phyloP scores from a whole-genome alignment of 164 flowering plant species.

The Kingdonia uniflora region DNA sequence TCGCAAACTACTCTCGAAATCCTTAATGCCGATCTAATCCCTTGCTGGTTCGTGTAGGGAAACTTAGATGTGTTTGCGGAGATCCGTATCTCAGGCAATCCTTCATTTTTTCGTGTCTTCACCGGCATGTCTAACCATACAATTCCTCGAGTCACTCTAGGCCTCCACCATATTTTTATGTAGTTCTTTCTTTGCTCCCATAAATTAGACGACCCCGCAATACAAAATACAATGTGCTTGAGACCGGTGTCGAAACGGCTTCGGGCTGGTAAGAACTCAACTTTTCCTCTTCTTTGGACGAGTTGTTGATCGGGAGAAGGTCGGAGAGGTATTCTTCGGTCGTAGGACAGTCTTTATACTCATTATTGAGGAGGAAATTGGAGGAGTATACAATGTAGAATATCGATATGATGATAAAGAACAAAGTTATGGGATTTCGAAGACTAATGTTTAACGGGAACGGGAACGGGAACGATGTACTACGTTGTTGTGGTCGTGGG shows the following conservation, averaged over 20 bases:
- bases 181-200: slow-evolving; percentile 30
- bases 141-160: slow-evolving; percentile 16
- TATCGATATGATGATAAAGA: slow-evolving; percentile 2
- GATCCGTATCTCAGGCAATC: slow-evolving; percentile 18
- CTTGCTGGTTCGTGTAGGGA: slow-evolving; percentile 20
- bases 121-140: slow-evolving; percentile 25
- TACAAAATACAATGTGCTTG: slow-evolving; percentile 26
- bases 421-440: slow-evolving; percentile 12
- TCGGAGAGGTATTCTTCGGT: too few relatives aligned
- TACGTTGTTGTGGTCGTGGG: too few relatives aligned
- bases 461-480: too few relatives aligned
- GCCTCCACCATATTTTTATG: slow-evolving; percentile 29
- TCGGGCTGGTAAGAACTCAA: neutral
- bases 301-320: too few relatives aligned
- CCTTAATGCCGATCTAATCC: slow-evolving; percentile 19
- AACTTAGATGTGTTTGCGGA: slow-evolving; percentile 21
- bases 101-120: slow-evolving; percentile 7
- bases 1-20: slow-evolving; percentile 28
- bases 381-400: slow-evolving; percentile 7
- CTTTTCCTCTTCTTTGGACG: neutral
- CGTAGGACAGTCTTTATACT: slow-evolving; percentile 7
- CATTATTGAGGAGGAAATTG: slow-evolving; percentile 11
- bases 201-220: slow-evolving; percentile 26
- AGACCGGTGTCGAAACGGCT: slow-evolving; percentile 9
- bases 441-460: too few relatives aligned